A percentile compares a stretch with the other conserved stretches of the same genome.
Evolutionary conservation across 768 basidiomycete genomes (phyloP).

Genomic region (Daedaleopsis sinensis): DNA sequence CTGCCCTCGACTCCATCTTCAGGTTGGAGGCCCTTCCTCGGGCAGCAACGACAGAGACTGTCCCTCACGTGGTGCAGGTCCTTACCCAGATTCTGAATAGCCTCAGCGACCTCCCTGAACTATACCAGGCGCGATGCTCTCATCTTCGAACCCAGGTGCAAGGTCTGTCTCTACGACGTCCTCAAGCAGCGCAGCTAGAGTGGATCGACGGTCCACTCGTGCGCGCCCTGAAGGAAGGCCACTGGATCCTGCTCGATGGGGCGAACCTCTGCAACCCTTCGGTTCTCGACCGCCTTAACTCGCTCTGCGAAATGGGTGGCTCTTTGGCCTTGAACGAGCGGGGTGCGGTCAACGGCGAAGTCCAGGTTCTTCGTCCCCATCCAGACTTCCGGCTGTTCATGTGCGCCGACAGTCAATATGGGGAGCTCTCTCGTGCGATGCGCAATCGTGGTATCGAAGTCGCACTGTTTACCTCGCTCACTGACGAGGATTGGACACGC

Average conservation of each 20-base stretch:
- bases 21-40: slow-evolving; percentile 17
- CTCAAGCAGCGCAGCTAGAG: slow-evolving; percentile 66
- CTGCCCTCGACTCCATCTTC: not conserved
- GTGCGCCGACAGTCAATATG: slow-evolving; percentile 87
- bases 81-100: slow-evolving; percentile 30
- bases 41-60: not conserved
- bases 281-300: slow-evolving; percentile 94
- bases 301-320: slow-evolving; percentile 89
- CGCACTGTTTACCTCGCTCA: slow-evolving; percentile 42
- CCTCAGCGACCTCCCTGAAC: slow-evolving; percentile 21
- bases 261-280: slow-evolving; percentile 96
- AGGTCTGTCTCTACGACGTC: slow-evolving; percentile 26
- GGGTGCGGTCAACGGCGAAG: slow-evolving; percentile 76
- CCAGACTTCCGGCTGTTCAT: slow-evolving; percentile 91
- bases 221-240: slow-evolving; percentile 80
- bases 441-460: slow-evolving; percentile 95
- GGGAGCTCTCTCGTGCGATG: slow-evolving; percentile 97
- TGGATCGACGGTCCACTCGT: slow-evolving; percentile 96
- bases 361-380: slow-evolving; percentile 80
- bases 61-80: not conserved
- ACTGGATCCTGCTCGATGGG: slow-evolving; percentile 89
- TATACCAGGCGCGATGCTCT: slow-evolving; percentile 9
- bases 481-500: slow-evolving; percentile 49
- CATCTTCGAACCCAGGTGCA: slow-evolving; percentile 27
- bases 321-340: slow-evolving; percentile 85